These are phyloP conservation scores for Phytophthora nicotianae DNA, from an alignment of 352 stramenopile genomes.

Conservation along the genomic window DNA sequence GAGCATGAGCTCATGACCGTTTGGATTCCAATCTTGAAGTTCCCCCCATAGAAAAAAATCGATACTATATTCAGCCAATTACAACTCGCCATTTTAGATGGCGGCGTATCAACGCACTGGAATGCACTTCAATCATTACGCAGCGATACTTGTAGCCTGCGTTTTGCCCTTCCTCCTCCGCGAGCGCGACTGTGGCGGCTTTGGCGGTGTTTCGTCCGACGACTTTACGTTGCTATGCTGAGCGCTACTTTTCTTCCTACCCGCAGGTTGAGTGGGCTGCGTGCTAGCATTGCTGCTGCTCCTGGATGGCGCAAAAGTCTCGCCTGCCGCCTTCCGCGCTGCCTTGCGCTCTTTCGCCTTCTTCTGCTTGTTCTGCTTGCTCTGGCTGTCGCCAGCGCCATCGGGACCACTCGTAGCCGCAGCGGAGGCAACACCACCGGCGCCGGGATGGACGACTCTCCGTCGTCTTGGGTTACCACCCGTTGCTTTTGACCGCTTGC, in stretches of 20 bases:
- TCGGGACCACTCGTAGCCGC: background rate
- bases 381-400: conserved; percentile 16
- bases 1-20: no score
- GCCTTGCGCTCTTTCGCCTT: conserved; percentile 41
- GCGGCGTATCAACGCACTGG: background rate
- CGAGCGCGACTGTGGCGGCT: conserved; percentile 3
- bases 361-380: conserved; percentile 41
- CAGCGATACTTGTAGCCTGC: background rate
- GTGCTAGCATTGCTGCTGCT: background rate
- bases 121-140: no score
- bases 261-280: conserved; percentile 4
- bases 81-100: background rate
- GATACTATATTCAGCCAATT: conserved; percentile 22
- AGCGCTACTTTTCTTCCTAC: conserved; percentile 10
- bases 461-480: conserved; percentile 17
- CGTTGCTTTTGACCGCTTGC: conserved; percentile 17
- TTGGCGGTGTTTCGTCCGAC: background rate
- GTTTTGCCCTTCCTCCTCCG: background rate
- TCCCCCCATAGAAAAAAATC: conserved; percentile 10
- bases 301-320: conserved; percentile 20
- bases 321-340: conserved; percentile 32
- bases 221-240: background rate
- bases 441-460: conserved; percentile 16
- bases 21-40: conserved; percentile 21
- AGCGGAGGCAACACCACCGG: background rate